Conservation (phyloP, 225 moss, liverwort and hornwort species). For the Rhytidiadelphus loreus region DNA sequence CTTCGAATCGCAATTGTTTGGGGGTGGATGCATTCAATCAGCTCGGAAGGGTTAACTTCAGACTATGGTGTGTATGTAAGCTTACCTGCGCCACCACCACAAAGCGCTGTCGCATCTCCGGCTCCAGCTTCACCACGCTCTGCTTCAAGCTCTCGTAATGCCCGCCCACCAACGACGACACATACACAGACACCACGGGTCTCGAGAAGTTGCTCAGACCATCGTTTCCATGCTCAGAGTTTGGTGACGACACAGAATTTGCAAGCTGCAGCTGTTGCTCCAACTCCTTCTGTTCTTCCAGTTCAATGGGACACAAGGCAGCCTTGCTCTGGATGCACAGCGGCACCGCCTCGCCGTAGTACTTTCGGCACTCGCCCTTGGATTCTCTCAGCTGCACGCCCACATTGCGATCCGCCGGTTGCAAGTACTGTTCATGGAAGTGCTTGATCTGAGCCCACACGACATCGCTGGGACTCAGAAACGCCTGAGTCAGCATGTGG, state of each 20-base stretch:
- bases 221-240: not conserved
- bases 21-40: not conserved
- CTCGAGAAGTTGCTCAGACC: not conserved
- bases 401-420: conserved; percentile 18
- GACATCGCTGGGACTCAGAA: conserved; percentile 33
- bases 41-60: not conserved
- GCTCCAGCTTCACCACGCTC: conserved; percentile 28
- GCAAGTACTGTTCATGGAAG: conserved; percentile 11
- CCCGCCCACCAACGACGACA: conserved; percentile 38
- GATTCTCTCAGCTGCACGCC: conserved; percentile 62
- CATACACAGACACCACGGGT: conserved; percentile 26
- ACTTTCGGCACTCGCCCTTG: conserved; percentile 49
- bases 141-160: conserved; percentile 34
- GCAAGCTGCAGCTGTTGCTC: not conserved
- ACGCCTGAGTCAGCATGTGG: conserved; percentile 39
- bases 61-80: no score
- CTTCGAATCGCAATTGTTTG: not conserved
- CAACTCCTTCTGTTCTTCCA: conserved; percentile 25
- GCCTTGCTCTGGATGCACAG: conserved; percentile 33
- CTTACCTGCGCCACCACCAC: conserved; percentile 29
- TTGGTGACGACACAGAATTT: not conserved
- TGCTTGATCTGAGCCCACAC: conserved; percentile 30
- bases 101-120: conserved; percentile 26
- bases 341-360: conserved; percentile 53
- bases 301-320: conserved; percentile 39